Conservation (phyloP, 192 early-diverging fungal genomes). For the Chytriomyces sp. region DNA sequence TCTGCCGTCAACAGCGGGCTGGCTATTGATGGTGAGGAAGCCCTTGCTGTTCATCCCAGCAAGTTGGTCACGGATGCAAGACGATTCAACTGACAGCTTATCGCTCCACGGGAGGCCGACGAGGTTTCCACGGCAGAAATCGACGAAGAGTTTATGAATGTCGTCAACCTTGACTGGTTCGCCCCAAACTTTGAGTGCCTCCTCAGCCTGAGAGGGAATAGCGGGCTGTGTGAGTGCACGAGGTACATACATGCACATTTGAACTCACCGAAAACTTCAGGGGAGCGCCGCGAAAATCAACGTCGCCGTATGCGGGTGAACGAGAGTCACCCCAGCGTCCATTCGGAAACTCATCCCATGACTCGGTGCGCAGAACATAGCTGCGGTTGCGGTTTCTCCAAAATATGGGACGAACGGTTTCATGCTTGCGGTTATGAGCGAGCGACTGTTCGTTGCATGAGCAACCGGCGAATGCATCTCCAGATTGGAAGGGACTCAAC, state of each 20-base stretch:
- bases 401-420: slow-evolving; percentile 98
- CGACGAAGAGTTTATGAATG: slow-evolving; percentile 75
- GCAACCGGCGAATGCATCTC: too few relatives aligned
- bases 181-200: slow-evolving; percentile 81
- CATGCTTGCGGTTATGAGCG: slow-evolving; percentile 81
- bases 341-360: slow-evolving; percentile 99
- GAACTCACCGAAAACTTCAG: slow-evolving; percentile 55
- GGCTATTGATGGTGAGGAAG: slow-evolving; percentile 94
- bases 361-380: slow-evolving; percentile 89
- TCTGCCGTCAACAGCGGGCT: slow-evolving; percentile 94
- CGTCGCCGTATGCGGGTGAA: slow-evolving; percentile 65
- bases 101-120: slow-evolving; percentile 91
- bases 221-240: background rate
- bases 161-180: slow-evolving; percentile 69
- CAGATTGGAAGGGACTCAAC: slow-evolving; percentile 33
- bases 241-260: background rate
- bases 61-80: slow-evolving; percentile 69
- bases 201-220: slow-evolving; percentile 26
- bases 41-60: slow-evolving; percentile 76
- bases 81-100: slow-evolving; percentile 76
- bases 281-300: slow-evolving; percentile 79
- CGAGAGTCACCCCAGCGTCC: slow-evolving; percentile 98
- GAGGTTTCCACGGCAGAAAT: slow-evolving; percentile 80
- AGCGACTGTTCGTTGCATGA: too few relatives aligned
- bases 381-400: slow-evolving; percentile 94